Evolutionary conservation across 2,329 filamentous ascomycete species (phyloP), one percentile per base, ranked within the genome.

Genomic region (Cadophora luteo-olivacea): DNA sequence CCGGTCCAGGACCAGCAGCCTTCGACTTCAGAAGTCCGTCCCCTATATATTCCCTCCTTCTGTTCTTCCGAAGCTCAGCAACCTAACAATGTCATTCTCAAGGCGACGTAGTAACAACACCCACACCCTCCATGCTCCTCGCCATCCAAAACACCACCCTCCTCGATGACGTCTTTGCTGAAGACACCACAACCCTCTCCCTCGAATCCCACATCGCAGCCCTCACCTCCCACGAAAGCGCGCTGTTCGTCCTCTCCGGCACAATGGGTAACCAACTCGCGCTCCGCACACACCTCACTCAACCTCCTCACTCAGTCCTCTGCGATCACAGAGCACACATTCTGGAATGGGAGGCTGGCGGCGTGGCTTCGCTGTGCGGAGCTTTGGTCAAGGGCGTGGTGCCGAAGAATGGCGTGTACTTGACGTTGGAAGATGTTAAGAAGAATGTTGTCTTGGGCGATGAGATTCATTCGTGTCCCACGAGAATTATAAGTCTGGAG

Each of bases 231-330:
- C 94, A 97, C 74, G 90, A 94, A 75, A 89, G 88, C 8, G 91
- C 87, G 0, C 84, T 97, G 4, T 89, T 97, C 65, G 92, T 97
- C 66, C 84, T 97, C 68, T 96, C 92, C 0, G 95, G 95, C 3
- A 97, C 94, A 4, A 97, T 97, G 94, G 94, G 93, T 51, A 97
- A 97, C 81, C 94, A 97, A 79, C 84, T 97, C 22, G 90, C 91
- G 0, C 85, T 97, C 52, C 89, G 94, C 49, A 86, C 92, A 1
- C 91, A 96, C 68, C 85, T 97, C 16, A 86, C 84, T 0, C 91
- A 92, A 69, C 94, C 94, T 16, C 95, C 95, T 0, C 89, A 97
- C 78, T 87, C 87, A 8, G 87, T 97, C 5, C 82, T 97, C 9
- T 93, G 91, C 74, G 94, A 97, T 77, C 84, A 89, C 71, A 87